Evolutionary conservation across 441 rosid genomes (phyloP), one percentile per base, ranked within the genome.

Genomic region (Arabidopsis lyrata): DNA sequence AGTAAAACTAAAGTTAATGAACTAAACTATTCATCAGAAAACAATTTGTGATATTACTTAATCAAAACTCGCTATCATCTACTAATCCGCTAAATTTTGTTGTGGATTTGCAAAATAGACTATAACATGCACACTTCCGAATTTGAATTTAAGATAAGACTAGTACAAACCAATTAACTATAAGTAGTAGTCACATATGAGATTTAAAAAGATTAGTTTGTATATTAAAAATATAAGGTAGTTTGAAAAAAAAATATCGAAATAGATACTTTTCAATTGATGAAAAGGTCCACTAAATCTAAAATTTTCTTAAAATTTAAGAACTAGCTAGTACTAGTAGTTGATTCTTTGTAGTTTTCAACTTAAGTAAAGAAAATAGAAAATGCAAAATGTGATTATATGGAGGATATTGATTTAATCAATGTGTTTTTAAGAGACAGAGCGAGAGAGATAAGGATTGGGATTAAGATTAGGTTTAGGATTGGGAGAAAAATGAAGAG

Each of bases 401-500:
- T 65, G 72, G 78, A 58, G 60, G 50, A 57, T 29, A 66, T 45
- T 47, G 27, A 45, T 15, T 63, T 32, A 15, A 27, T 36, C 12
- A 67, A 41, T 3, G 42, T 22, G 68, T 84, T 73, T 76, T 70
- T 79, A 52, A 63, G 62, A 70, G 68, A 63, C 18, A 76, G 48
- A 75, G 78, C 81, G 63, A 48, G 78, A 81, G 63, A 48, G 63
- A 42, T 61, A 60, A 48, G 29, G 69, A 35, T 69, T 53, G 27
- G 44, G 34, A 18, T 39, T 18, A 68, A 12, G 62, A 34, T 52
- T 59, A 67, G 63, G 72, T 52, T 22, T 75, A 78, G 88, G 91
- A 88, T 87, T 84, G 85, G 73, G 87, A 56, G 79, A 83, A 61
- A 6, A 31, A 53, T 50, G 78, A 68, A 55, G 65, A 54, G 63